These are phyloP conservation scores for Irpex lacteus DNA, from an alignment of 1,284 basidiomycete genomes.

Conservation along the genomic window DNA sequence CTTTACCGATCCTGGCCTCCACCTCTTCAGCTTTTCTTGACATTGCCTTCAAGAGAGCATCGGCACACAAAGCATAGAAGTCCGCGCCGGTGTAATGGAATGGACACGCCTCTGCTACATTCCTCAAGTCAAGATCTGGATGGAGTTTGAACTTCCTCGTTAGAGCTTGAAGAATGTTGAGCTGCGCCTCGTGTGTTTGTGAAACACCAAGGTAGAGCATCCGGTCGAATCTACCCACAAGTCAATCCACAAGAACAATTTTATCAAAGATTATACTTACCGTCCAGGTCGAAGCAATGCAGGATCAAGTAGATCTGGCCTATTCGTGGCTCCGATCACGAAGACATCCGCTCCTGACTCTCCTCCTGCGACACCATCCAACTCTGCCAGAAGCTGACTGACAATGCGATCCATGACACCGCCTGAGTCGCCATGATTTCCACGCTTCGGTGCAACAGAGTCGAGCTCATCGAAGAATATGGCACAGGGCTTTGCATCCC, in stretches of 20 bases:
- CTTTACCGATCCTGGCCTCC: constrained; percentile 65
- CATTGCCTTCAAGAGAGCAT: constrained; percentile 96
- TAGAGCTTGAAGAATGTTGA: constrained; percentile 86
- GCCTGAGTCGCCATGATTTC: constrained; percentile 92
- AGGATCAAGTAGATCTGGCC: constrained; percentile 93
- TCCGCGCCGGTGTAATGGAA: constrained; percentile 98
- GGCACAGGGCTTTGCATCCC: constrained; percentile 89
- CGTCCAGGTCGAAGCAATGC: constrained; percentile 91
- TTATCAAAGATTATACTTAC: constrained; percentile 33
- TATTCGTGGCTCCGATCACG: constrained; percentile 97
- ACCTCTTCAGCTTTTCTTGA: constrained; percentile 82
- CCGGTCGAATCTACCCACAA: constrained; percentile 79
- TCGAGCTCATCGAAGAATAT: constrained; percentile 99
- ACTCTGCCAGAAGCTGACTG: constrained; percentile 91
- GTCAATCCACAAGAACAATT: neutral
- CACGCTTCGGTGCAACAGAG: constrained; percentile 93
- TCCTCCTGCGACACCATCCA: constrained; percentile 85
- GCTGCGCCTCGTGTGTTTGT: constrained; percentile 83
- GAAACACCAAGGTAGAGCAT: constrained; percentile 97
- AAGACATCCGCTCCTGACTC: constrained; percentile 74
- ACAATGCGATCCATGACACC: constrained; percentile 99
- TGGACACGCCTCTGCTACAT: constrained; percentile 76
- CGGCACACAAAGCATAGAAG: constrained; percentile 96
- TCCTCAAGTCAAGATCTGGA: constrained; percentile 61
- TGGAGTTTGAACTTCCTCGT: constrained; percentile 92